Base-by-base conservation (phyloP, 2,329 filamentous ascomycete genomes). In the Exophiala oligosperma region DNA sequence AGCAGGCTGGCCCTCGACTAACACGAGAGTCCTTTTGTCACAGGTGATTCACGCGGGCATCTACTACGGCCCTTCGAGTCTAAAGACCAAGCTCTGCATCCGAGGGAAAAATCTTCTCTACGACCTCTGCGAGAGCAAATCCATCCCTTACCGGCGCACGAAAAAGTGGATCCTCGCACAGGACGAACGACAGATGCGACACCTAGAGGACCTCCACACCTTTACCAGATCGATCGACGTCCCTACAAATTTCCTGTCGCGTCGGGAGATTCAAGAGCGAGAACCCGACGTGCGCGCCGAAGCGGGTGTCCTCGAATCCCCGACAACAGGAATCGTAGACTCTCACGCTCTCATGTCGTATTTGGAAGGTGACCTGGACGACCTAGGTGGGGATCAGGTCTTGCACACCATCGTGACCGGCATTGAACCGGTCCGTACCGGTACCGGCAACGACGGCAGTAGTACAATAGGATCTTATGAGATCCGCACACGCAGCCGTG, bases 101-200 rank as follows among this genome's bases (percentile, higher is more conserved):
- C 77, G 79, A 32, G 94, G 94, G 59, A 87, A 87, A 66, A 71
- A 87, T 32, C 79, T 91, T 71, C 79, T 97, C 59, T 99, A 99
- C 75, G 81, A 79, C 3, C 84, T 96, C 43, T 97, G 93, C 77
- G 74, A 77, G 4, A 76, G 76, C 56, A 78, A 90, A 67, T 73
- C 74, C 57, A 88, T 99, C 51, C 84, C 85, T 0, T 83, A 94
- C 74, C 81, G 81, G 54, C 88, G 88, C 70, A 89, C 86, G 24
- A 92, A 92, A 59, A 97, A 97, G 78, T 97, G 93, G 92, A 89
- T 97, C 68, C 90, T 97, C 1, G 93, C 93, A 0, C 94, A 97
- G 77, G 88, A 86, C 52, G 79, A 80, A 1, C 76, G 76, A 48
- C 90, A 97, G 77, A 81, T 84, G 70, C 80, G 77, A n/a, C 84